Evolutionary conservation across 345 rosid genomes (phyloP).

Genomic region (Schrenkiella parvula): DNA sequence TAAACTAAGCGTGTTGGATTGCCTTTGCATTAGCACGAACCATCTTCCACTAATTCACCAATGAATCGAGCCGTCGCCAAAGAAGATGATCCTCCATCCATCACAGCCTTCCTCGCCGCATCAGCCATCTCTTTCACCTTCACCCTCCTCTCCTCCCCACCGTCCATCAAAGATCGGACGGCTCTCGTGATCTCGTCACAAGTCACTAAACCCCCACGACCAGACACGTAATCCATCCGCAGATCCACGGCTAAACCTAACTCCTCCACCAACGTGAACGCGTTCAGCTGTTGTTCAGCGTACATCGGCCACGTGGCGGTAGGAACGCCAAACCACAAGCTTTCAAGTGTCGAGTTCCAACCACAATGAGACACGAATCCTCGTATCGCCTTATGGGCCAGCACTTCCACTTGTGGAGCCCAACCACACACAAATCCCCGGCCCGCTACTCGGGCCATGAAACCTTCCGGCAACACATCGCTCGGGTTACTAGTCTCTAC

Average conservation of each 20-base stretch:
- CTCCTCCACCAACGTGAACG: slow-evolving; percentile 42
- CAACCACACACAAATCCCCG: slow-evolving; percentile 39
- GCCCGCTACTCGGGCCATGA: slow-evolving; percentile 27
- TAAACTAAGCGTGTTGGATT: neutral
- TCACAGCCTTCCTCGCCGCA: slow-evolving; percentile 28
- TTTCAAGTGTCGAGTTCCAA: slow-evolving; percentile 54
- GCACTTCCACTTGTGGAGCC: slow-evolving; percentile 43
- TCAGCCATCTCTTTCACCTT: slow-evolving; percentile 34
- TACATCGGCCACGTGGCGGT: slow-evolving; percentile 46
- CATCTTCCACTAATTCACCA: slow-evolving; percentile 16
- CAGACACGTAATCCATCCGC: slow-evolving; percentile 33
- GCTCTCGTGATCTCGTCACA: slow-evolving; percentile 40
- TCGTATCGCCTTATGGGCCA: slow-evolving; percentile 40
- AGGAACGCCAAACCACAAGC: slow-evolving; percentile 50
- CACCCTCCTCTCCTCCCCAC: neutral
- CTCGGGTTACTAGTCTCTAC: neutral
- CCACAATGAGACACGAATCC: slow-evolving; percentile 58
- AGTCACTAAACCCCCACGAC: slow-evolving; percentile 30
- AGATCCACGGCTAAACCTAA: slow-evolving; percentile 32
- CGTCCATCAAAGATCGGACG: slow-evolving; percentile 30
- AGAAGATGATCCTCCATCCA: slow-evolving; percentile 41
- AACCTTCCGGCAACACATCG: slow-evolving; percentile 38
- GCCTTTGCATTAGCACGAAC: neutral
- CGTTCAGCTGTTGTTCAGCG: slow-evolving; percentile 55
- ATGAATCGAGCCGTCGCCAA: slow-evolving; percentile 30